Evolutionary conservation across 208 protist genomes (phyloP), one percentile per base, ranked within the genome.

Genomic region (Crithidia sp.): DNA sequence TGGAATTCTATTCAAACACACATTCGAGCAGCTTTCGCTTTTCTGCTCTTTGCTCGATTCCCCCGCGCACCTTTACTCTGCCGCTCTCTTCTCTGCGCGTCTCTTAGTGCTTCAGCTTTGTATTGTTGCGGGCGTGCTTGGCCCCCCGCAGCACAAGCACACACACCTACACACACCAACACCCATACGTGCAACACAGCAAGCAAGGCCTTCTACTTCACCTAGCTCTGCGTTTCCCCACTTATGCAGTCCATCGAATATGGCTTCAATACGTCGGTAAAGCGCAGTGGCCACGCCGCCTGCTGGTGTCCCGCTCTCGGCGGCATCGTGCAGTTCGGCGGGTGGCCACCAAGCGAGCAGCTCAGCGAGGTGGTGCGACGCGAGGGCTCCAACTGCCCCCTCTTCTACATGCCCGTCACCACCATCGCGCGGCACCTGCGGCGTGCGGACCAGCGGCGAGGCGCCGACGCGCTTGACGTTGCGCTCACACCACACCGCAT

Each of bases 301-400:
- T 88, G 83, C 64, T 91, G 76, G 70, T 86, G 77, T 56, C 53
- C 81, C 2, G 71, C 77, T 3, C 61, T 79, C 9, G 63, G 79
- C n/a, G 80, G 72, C 14, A 56, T 91, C 43, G 77, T 87, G 13
- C 78, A 87, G 57, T 87, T 91, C 45, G 86, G 86, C 8, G 86
- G 86, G 2, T 87, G 82, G 81, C 86, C 83, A 2, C 83, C 86
- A 4, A 78, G 53, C 13, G 74, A 74, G 37, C 57, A 82, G 41
- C 66, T 86, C 17, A 66, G 62, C n/a, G 66, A 77, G 2, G 75
- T 82, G 43, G 74, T 84, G 0, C 74, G 77, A 41, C 74, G 71
- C 41, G 82, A 90, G 37, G 67, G 74, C 44, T 74, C 76, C 3
- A 50, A 53, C 53, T 87, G 82, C 36, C 79, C 79, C 0, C 71